Evolutionary conservation across 257 asterid species (phyloP).

Genomic region (Thymus mandschuricus): DNA sequence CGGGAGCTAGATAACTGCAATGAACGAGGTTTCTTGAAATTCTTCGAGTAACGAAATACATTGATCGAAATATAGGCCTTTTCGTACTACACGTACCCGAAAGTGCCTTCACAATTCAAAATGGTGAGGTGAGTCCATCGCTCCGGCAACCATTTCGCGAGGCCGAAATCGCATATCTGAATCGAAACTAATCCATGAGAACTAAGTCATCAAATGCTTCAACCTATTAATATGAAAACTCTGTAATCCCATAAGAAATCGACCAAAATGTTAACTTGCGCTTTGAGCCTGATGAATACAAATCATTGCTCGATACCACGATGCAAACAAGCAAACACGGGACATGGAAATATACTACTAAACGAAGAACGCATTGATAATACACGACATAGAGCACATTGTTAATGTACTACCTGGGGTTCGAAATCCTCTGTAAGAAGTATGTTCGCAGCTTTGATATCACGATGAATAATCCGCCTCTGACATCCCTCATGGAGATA

Average conservation of each 20-base stretch:
- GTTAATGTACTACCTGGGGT: constrained; percentile 77
- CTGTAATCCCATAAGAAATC: background rate
- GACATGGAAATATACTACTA: background rate
- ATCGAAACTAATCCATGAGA: constrained; percentile 15
- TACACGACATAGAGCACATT: too few relatives aligned
- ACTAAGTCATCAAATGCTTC: background rate
- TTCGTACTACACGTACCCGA: constrained; percentile 45
- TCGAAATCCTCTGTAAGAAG: constrained; percentile 83
- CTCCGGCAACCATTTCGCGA: constrained; percentile 76
- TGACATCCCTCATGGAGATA: constrained; percentile 95
- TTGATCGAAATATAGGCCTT: background rate
- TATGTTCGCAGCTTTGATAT: constrained; percentile 93
- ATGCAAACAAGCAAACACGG: background rate
- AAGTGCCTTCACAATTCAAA: constrained; percentile 70
- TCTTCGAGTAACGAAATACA: background rate
- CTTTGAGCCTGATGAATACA: background rate
- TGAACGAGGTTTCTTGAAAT: constrained; percentile 6
- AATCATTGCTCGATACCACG: background rate
- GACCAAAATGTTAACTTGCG: too few relatives aligned
- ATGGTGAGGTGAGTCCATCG: constrained; percentile 65
- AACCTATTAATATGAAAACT: too few relatives aligned
- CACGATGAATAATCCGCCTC: constrained; percentile 92
- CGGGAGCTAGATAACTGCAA: constrained; percentile 88
- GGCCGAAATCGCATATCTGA: constrained; percentile 81
- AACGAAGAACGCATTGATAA: background rate